Percentiles rank a stretch among this genome's conserved stretches.
These are phyloP conservation scores for Casuarina cunninghamiana DNA, from an alignment of 306 rosid species.

Conservation along the genomic window DNA sequence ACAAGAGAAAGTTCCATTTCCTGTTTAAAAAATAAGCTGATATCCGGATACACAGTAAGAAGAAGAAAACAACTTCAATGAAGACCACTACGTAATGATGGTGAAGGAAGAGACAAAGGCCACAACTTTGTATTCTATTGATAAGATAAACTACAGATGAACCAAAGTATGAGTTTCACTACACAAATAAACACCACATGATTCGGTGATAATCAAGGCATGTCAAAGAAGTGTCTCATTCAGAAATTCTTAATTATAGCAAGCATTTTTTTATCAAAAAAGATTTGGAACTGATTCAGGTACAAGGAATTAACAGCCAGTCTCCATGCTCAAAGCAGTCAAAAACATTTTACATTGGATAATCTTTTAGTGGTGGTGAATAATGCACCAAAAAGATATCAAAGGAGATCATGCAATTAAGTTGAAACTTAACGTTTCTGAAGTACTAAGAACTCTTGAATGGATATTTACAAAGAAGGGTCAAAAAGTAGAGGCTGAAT, in stretches of 20 bases:
- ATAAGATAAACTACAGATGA: not conserved
- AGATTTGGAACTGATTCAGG: not conserved
- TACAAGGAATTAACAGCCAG: not conserved
- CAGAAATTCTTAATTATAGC: not conserved
- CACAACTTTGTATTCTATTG: not conserved
- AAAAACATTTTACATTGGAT: not conserved
- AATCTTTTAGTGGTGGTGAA: not conserved
- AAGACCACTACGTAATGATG: not conserved
- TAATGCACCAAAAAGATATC: not conserved
- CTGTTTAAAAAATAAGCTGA: conserved; percentile 86
- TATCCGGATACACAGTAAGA: conserved; percentile 18
- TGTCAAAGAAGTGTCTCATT: not conserved
- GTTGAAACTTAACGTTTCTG: not conserved
- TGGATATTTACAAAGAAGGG: not conserved
- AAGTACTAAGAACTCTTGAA: not conserved
- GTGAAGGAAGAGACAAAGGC: not conserved
- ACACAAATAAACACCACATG: not conserved
- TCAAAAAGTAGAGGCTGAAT: not conserved
- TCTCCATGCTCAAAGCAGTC: not conserved
- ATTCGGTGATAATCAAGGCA: not conserved
- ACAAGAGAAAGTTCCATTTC: conserved; percentile 97
- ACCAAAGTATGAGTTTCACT: not conserved
- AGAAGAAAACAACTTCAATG: conserved; percentile 11
- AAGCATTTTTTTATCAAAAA: not conserved
- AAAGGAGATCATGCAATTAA: not conserved